Percentiles rank a stretch among this genome's conserved stretches.
phyloP scores from a whole-genome alignment of 106 monocot species.

The Narthecium ossifragum region DNA sequence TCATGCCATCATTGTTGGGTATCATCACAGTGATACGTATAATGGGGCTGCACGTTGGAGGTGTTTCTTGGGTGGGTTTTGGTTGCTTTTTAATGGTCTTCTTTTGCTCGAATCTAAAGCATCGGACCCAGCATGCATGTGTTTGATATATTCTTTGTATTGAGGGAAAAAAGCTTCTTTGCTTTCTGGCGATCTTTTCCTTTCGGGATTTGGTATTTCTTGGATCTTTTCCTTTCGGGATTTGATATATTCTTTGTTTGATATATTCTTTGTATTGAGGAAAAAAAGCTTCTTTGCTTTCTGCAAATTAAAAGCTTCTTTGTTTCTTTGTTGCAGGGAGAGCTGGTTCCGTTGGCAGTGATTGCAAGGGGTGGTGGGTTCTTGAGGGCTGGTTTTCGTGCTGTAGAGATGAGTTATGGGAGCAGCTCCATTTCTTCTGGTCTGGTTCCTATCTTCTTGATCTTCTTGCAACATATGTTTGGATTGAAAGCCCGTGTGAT shows the following conservation, averaged over 20 bases:
- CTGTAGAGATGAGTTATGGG: slow-evolving; percentile 48
- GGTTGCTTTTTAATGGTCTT: no score
- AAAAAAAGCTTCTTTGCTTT: no score
- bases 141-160: not conserved
- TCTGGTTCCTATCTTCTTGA: slow-evolving; percentile 14
- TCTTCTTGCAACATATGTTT: slow-evolving; percentile 2
- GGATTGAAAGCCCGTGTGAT: not conserved
- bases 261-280: not conserved
- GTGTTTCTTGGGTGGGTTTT: no score
- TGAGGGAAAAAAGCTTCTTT: no score
- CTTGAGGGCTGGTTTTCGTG: slow-evolving; percentile 7
- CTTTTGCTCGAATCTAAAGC: no score
- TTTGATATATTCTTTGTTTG: not conserved
- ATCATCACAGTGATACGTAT: no score
- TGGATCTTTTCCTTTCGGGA: not conserved
- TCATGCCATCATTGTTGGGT: no score
- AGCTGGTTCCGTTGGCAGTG: not conserved
- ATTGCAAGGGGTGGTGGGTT: slow-evolving; percentile 2
- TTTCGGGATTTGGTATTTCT: no score
- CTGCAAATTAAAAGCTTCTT: no score
- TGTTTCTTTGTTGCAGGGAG: slow-evolving; percentile 5
- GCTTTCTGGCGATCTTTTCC: no score
- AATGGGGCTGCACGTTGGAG: no score
- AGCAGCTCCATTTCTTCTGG: slow-evolving; percentile 75
- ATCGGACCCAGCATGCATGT: no score